phyloP scores from a whole-genome alignment of 2,329 filamentous ascomycete species.

The Fusarium torreyae region DNA sequence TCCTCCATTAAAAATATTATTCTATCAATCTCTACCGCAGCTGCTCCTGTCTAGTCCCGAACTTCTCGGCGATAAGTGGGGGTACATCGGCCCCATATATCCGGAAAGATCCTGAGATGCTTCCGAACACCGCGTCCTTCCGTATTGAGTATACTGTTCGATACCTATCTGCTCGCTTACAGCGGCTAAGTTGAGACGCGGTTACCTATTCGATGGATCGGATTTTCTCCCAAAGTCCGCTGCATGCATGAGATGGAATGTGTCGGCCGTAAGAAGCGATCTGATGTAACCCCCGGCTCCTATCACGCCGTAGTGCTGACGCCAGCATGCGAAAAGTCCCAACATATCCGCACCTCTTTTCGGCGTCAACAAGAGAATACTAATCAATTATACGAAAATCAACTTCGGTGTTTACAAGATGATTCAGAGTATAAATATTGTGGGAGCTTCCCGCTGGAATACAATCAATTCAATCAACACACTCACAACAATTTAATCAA shows the following conservation, averaged over 20 bases:
- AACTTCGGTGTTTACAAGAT: constrained; percentile 26
- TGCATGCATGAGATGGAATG: not conserved
- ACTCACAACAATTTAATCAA: constrained; percentile 1
- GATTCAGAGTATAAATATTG: constrained; percentile 7
- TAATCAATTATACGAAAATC: not conserved
- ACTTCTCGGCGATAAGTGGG: not conserved
- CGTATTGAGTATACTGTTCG: not conserved
- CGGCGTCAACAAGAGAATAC: constrained; percentile 9
- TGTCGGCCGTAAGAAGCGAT: constrained; percentile 11
- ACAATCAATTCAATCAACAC: not conserved
- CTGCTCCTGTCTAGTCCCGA: not conserved
- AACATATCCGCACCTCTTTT: not conserved
- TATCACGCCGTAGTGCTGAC: constrained; percentile 37
- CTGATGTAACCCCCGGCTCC: not conserved
- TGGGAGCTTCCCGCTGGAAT: not conserved
- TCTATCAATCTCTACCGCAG: not conserved
- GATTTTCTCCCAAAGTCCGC: not conserved
- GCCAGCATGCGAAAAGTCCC: constrained; percentile 29
- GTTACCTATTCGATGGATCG: not conserved
- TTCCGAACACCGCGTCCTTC: not conserved
- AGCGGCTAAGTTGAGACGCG: too few species aligned
- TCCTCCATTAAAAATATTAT: too few species aligned
- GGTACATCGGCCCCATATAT: not conserved
- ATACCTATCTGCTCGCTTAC: too few species aligned
- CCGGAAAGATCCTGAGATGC: not conserved